phyloP scores from a whole-genome alignment of 1,284 basidiomycete species.

The Fomes fomentarius region DNA sequence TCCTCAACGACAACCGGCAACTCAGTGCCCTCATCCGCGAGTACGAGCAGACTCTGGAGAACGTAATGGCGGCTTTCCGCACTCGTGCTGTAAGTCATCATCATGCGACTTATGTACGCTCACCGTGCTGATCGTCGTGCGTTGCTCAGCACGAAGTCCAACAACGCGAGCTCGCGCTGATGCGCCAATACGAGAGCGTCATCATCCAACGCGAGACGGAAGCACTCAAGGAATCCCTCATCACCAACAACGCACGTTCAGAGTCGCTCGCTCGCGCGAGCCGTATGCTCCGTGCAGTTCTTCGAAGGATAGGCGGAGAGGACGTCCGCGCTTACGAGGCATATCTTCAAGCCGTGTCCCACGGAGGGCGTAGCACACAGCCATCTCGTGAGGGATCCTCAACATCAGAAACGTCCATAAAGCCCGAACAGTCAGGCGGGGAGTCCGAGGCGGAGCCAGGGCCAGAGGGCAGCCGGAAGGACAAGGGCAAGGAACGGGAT shows the following conservation, averaged over 20 bases:
- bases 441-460: no score
- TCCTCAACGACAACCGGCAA: conserved; percentile 96
- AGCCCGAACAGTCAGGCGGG: no score
- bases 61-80: conserved; percentile 93
- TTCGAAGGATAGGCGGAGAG: conserved; percentile 80
- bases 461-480: conserved; percentile 38
- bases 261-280: conserved; percentile 77
- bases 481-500: conserved; percentile 28
- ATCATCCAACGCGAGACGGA: conserved; percentile 80
- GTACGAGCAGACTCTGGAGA: conserved; percentile 96
- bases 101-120: no score
- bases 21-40: conserved; percentile 90
- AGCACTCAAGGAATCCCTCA: conserved; percentile 64
- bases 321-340: conserved; percentile 38
- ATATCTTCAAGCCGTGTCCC: conserved; percentile 8
- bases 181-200: conserved; percentile 89
- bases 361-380: background rate
- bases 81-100: conserved; percentile 81
- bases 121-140: no score
- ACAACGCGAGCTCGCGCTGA: conserved; percentile 88
- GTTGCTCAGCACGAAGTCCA: conserved; percentile 88
- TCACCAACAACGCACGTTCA: conserved; percentile 65
- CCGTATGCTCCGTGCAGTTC: conserved; percentile 69
- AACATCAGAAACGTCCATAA: background rate
- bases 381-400: conserved; percentile 7